Base-by-base conservation (phyloP, 768 basidiomycete species). In the Tulasnella sp. region DNA sequence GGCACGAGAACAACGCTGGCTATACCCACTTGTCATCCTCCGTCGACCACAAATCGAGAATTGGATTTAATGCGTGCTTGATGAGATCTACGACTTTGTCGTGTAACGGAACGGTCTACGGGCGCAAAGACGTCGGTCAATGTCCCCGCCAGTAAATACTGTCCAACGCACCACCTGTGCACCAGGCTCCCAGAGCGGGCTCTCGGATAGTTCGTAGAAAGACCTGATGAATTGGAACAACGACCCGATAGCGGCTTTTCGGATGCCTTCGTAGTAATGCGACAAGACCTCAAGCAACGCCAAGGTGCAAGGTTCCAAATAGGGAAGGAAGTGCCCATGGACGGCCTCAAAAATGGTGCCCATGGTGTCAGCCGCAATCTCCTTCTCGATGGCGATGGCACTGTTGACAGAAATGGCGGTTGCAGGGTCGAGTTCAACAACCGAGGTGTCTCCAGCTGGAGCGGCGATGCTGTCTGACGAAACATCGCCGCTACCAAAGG, bases 361-460 rank as follows among this genome's bases (percentile, higher is more conserved):
- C 62, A 98, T 83, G 4, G 93, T 90, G 67, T 98, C 93, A 23
- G 91, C 90, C 19, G 96, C 93, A 59, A 97, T 96, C 74, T 99
- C 96, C 71, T 99, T 99, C 76, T 99, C 96, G 56, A 98, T 91
- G 40, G 93, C 93, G 62, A 98, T 84, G 19, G 92, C 93, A 64
- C 86, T 89, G 74, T 92, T 94, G 61, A 93, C 89, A 61, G 91
- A 87, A 66, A 91, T 78, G 70, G 89, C 75, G 70, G 90, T 89
- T 64, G 89, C 88, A 49, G 89, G 70, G 64, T 91, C 87, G 42
- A 87, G 68, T 49, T 68, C 70, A 39, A 65, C 69, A 45, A 71
- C 86, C 59, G 89, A 87, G 21, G 54, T 34, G 25, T 82, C 78
- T 11, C 66, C 70, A 61, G 78, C 82, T 11, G 65, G 79, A 55